phyloP scores from a whole-genome alignment of 441 rosid species.

The Populus trichocarpa region DNA sequence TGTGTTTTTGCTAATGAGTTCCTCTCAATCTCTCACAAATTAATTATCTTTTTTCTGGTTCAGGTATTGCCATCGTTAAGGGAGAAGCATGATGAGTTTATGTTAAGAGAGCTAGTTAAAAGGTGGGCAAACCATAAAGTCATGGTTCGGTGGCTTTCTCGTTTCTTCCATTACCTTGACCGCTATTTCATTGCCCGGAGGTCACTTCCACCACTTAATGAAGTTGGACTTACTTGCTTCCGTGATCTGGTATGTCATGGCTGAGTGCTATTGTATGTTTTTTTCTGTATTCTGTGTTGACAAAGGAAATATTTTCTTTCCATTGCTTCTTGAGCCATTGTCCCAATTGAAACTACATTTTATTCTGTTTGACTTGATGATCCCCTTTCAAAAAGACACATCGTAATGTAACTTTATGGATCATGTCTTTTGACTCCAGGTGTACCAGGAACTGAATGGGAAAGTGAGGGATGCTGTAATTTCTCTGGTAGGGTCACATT shows the following conservation, averaged over 20 bases:
- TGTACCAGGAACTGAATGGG: slow-evolving; percentile 58
- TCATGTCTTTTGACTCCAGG: slow-evolving; percentile 40
- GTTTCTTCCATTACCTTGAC: slow-evolving; percentile 87
- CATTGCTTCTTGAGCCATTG: not conserved
- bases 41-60: slow-evolving; percentile 2
- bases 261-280: not conserved
- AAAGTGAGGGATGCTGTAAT: slow-evolving; percentile 29
- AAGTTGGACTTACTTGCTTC: slow-evolving; percentile 90
- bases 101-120: slow-evolving; percentile 88
- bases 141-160: slow-evolving; percentile 93
- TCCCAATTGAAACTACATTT: not conserved
- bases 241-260: slow-evolving; percentile 60
- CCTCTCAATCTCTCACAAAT: not conserved
- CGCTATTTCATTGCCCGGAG: slow-evolving; percentile 76
- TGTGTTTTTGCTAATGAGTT: not conserved
- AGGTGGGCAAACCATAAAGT: slow-evolving; percentile 95
- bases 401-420: slow-evolving; percentile 4
- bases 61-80: slow-evolving; percentile 81
- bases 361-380: not conserved
- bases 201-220: slow-evolving; percentile 32
- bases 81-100: slow-evolving; percentile 92
- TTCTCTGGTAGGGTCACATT: slow-evolving; percentile 43
- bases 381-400: not conserved
- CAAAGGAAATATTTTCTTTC: not conserved
- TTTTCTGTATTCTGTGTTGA: not conserved